Percentiles rank a stretch among this genome's conserved stretches.
phyloP scores from a whole-genome alignment of 2,329 filamentous ascomycete genomes.

The Gliomastix tumulicola region DNA sequence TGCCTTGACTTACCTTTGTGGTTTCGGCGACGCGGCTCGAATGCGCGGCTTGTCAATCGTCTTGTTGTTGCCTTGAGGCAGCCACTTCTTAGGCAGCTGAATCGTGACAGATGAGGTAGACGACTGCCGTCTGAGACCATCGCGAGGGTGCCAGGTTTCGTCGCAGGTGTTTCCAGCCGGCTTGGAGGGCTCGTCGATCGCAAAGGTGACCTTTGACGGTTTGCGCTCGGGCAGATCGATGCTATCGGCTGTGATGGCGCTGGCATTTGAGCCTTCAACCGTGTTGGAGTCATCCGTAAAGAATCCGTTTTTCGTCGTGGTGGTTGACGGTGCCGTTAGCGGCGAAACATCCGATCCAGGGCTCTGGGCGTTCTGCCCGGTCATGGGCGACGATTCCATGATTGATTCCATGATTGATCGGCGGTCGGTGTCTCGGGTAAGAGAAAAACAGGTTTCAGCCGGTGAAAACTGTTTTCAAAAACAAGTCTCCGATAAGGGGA shows the following conservation, averaged over 20 bases:
- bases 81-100: conserved; percentile 29
- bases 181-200: too few relatives aligned
- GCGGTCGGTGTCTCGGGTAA: too few relatives aligned
- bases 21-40: conserved; percentile 37
- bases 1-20: conserved; percentile 38
- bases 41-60: conserved; percentile 33
- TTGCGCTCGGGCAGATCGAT: conserved; percentile 2
- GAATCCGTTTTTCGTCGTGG: conserved; percentile 14
- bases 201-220: not conserved
- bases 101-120: conserved; percentile 43
- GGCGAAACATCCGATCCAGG: conserved; percentile 39
- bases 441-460: too few relatives aligned
- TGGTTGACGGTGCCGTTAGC: conserved; percentile 16
- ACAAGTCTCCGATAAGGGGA: too few relatives aligned
- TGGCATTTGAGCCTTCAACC: conserved; percentile 2
- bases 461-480: too few relatives aligned
- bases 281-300: conserved; percentile 12
- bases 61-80: conserved; percentile 41
- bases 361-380: too few relatives aligned
- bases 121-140: conserved; percentile 16
- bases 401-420: too few relatives aligned
- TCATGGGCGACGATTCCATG: too few relatives aligned
- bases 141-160: too few relatives aligned
- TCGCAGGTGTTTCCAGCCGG: too few relatives aligned
- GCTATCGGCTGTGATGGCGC: conserved; percentile 3